These are phyloP conservation scores for Seiridium unicorne DNA, from an alignment of 2,329 filamentous ascomycete species.

Conservation along the genomic window DNA sequence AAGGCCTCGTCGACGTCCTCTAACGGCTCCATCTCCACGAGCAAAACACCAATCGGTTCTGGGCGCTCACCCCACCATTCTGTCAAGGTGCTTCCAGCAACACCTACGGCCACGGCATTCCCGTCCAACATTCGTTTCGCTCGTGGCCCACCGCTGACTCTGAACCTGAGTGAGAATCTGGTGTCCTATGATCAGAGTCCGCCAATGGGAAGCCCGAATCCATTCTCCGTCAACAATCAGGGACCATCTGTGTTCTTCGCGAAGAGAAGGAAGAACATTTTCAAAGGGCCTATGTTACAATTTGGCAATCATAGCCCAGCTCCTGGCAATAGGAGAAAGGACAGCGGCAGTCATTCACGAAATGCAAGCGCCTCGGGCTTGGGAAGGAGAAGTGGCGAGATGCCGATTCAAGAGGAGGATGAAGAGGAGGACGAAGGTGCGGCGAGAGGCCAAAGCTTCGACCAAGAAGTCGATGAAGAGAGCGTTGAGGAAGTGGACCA, in stretches of 20 bases:
- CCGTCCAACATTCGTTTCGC: constrained; percentile 85
- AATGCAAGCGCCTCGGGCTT: constrained; percentile 62
- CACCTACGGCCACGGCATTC: constrained; percentile 72
- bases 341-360: constrained; percentile 39
- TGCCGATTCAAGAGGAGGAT: constrained; percentile 68
- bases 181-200: constrained; percentile 29
- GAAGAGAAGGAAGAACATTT: constrained; percentile 75
- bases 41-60: constrained; percentile 62
- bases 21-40: constrained; percentile 67
- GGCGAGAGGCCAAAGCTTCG: background rate
- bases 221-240: constrained; percentile 43
- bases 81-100: constrained; percentile 92
- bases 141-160: constrained; percentile 53
- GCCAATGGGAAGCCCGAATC: constrained; percentile 52
- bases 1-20: constrained; percentile 94
- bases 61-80: constrained; percentile 81
- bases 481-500: constrained; percentile 31
- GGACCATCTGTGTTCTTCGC: constrained; percentile 65
- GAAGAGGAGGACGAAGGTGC: constrained; percentile 40
- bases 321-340: constrained; percentile 27
- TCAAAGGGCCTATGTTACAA: constrained; percentile 74
- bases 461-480: constrained; percentile 15
- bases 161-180: constrained; percentile 60
- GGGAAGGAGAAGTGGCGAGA: constrained; percentile 70
- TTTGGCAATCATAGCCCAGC: constrained; percentile 38